phyloP scores from a whole-genome alignment of 129 eudicot genomes.

The Chrysanthemum seticuspe region DNA sequence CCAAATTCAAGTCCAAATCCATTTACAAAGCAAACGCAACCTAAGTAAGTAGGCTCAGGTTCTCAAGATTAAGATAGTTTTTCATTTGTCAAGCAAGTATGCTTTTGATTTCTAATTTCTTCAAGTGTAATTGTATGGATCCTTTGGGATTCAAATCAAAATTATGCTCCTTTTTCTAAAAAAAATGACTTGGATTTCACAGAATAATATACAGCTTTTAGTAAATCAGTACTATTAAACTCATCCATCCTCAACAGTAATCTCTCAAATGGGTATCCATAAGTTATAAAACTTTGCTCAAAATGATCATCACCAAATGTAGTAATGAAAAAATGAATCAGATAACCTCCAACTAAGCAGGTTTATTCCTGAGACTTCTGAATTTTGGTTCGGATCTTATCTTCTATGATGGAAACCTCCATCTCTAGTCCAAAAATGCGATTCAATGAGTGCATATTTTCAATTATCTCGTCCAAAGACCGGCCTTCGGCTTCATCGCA shows the following conservation, averaged over 20 bases:
- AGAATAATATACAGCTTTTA: constrained; percentile 10
- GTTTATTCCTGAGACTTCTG: constrained; percentile 46
- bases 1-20: too few species aligned
- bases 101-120: too few species aligned
- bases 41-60: too few species aligned
- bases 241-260: constrained; percentile 11
- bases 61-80: too few species aligned
- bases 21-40: too few species aligned
- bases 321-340: constrained; percentile 14
- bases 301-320: constrained; percentile 17
- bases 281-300: background rate
- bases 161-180: too few species aligned
- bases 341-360: background rate
- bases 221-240: background rate
- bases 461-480: constrained; percentile 54
- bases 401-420: constrained; percentile 60
- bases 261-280: background rate
- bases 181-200: background rate
- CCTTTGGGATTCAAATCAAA: too few species aligned
- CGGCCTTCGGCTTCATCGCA: constrained; percentile 67
- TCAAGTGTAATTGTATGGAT: too few species aligned
- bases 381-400: constrained; percentile 75
- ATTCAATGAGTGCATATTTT: constrained; percentile 80
- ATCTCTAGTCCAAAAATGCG: constrained; percentile 70
- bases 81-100: too few species aligned